phyloP scores from a whole-genome alignment of 805 yeast species.

The Tetrapisispora arboricola region DNA sequence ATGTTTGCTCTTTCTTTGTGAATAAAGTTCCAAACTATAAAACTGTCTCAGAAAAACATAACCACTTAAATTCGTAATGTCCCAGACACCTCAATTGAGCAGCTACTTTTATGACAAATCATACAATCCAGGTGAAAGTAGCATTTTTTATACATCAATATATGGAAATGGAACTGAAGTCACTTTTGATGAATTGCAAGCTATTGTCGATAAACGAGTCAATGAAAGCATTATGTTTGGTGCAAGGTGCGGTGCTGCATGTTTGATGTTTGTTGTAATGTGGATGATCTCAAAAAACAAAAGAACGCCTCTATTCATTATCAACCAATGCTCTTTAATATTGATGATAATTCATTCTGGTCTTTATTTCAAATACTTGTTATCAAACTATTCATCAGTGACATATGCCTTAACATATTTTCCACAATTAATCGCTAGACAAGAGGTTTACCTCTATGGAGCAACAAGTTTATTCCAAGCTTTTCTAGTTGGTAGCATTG shows the following conservation, averaged over 20 bases:
- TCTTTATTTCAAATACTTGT: slow-evolving; percentile 44
- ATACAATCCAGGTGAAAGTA: slow-evolving; percentile 18
- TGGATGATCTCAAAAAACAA: slow-evolving; percentile 42
- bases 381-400: slow-evolving; percentile 42
- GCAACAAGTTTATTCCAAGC: slow-evolving; percentile 54
- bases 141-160: slow-evolving; percentile 34
- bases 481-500: slow-evolving; percentile 49
- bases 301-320: slow-evolving; percentile 59
- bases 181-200: slow-evolving; percentile 36
- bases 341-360: slow-evolving; percentile 50
- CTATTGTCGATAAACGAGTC: slow-evolving; percentile 25
- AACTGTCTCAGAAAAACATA: background rate
- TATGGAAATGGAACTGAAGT: slow-evolving; percentile 31
- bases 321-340: slow-evolving; percentile 54
- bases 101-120: slow-evolving; percentile 13
- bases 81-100: slow-evolving; percentile 6
- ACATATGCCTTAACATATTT: slow-evolving; percentile 40
- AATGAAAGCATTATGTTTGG: slow-evolving; percentile 43
- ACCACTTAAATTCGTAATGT: background rate
- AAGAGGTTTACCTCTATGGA: slow-evolving; percentile 40
- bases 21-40: no score
- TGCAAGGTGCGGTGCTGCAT: slow-evolving; percentile 47
- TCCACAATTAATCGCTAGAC: slow-evolving; percentile 29
- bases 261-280: slow-evolving; percentile 36
- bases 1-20: no score